phyloP scores from a whole-genome alignment of 495 filamentous ascomycete species.

The Penicillium coprophilum region DNA sequence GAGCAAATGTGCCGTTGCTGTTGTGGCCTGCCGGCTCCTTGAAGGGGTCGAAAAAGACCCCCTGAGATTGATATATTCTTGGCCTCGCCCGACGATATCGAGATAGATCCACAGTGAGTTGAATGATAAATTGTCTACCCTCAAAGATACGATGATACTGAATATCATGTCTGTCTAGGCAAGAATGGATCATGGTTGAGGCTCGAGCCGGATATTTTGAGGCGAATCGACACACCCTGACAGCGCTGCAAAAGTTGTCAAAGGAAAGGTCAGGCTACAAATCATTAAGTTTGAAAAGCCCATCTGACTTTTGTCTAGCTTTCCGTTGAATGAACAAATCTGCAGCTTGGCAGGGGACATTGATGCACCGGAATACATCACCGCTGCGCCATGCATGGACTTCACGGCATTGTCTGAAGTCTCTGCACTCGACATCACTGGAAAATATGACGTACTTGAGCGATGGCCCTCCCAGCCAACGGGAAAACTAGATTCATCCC shows the following conservation, averaged over 20 bases:
- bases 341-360: slow-evolving; percentile 51
- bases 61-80: slow-evolving; percentile 79
- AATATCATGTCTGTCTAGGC: background rate
- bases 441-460: slow-evolving; percentile 45
- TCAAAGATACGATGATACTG: background rate
- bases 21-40: slow-evolving; percentile 69
- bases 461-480: slow-evolving; percentile 48
- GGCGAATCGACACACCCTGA: slow-evolving; percentile 66
- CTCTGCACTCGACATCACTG: slow-evolving; percentile 16
- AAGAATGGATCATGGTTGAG: slow-evolving; percentile 79
- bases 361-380: slow-evolving; percentile 50
- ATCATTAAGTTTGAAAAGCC: background rate
- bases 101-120: slow-evolving; percentile 60
- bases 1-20: slow-evolving; percentile 65
- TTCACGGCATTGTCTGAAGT: slow-evolving; percentile 38
- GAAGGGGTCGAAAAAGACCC: slow-evolving; percentile 61
- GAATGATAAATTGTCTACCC: no score
- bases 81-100: slow-evolving; percentile 54
- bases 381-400: slow-evolving; percentile 44
- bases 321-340: slow-evolving; percentile 62
- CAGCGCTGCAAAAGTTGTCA: slow-evolving; percentile 70
- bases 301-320: slow-evolving; percentile 39
- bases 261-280: slow-evolving; percentile 51
- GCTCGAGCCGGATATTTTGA: slow-evolving; percentile 71
- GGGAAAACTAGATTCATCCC: slow-evolving; percentile 64